A percentile compares a stretch with the other conserved stretches of the same genome.
These are phyloP conservation scores for Parmales sp. DNA, from an alignment of 108 stramenopile species.

Conservation along the genomic window DNA sequence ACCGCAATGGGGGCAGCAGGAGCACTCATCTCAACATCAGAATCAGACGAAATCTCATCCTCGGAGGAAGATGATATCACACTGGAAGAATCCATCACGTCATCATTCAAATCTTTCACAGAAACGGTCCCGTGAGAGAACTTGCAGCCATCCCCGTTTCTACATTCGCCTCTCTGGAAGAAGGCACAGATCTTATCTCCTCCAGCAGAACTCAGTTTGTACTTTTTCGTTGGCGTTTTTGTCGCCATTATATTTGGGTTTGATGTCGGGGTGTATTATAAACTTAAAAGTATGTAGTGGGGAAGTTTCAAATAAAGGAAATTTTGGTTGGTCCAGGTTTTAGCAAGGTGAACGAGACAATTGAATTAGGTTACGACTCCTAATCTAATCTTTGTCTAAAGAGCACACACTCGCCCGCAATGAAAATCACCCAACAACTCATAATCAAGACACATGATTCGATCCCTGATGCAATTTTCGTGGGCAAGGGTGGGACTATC, in stretches of 20 bases:
- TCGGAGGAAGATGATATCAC: not conserved
- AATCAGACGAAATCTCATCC: not conserved
- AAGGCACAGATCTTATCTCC: slow-evolving; percentile 30
- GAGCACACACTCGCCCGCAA: too few relatives aligned
- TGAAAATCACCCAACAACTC: too few relatives aligned
- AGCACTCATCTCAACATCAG: not conserved
- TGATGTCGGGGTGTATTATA: too few relatives aligned
- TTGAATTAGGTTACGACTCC: too few relatives aligned
- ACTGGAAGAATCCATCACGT: not conserved
- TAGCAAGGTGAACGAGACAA: too few relatives aligned
- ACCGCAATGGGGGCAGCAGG: not conserved
- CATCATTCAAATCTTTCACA: not conserved
- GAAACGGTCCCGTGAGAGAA: slow-evolving; percentile 42
- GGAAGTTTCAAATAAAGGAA: too few relatives aligned
- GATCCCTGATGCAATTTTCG: too few relatives aligned
- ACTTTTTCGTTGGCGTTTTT: slow-evolving; percentile 43
- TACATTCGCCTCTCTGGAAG: slow-evolving; percentile 52
- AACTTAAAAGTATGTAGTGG: too few relatives aligned
- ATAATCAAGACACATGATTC: too few relatives aligned
- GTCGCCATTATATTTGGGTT: not conserved
- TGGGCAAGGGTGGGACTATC: too few relatives aligned
- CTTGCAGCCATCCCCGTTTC: slow-evolving; percentile 70
- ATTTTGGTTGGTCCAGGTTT: too few relatives aligned
- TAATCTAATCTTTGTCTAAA: too few relatives aligned
- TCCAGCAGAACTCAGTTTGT: slow-evolving; percentile 50